Evolutionary conservation across 1,284 basidiomycete species (phyloP), one percentile per base, ranked within the genome.

Genomic region (Polyporus tsugae): DNA sequence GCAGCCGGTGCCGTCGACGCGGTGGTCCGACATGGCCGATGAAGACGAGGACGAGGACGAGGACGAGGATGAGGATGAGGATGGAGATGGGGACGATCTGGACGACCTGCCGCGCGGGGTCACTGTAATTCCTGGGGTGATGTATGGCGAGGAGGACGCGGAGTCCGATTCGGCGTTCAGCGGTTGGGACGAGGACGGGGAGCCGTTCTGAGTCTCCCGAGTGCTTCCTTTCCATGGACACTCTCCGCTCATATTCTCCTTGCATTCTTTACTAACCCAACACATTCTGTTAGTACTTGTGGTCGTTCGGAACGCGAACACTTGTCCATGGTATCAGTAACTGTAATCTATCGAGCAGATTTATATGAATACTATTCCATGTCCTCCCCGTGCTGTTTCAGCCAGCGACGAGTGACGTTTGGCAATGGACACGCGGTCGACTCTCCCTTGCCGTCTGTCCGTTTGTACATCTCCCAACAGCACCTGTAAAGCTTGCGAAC

Each of bases 381-480:
- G 15, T 67, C 60, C 46, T 73, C 72, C 6, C 72, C 74, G 36
- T 91, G 88, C 65, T 80, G 81, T 74, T 86, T 87, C 29, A 91
- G 73, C 91, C 91, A 93, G 57, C 86, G 80, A 44, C 83, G 79
- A 1, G 92, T 82, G 4, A 88, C 86, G 41, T 71, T 79, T 38
- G 82, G 82, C 73, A 84, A 82, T 0, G 91, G 91, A 78, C 91
- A 93, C 0, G 90, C 88, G 0, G 87, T 87, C 5, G 90, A 89
- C 69, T 86, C 82, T 7, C 80, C 83, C 60, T 82, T 79, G 25
- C 73, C 79, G n/a, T 76, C 75, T 4, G 77, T 80, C 55, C 76
- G 66, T 3, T 84, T 78, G 76, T 91, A 89, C 83, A 92, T 86
- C 42, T 76, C 67, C 57, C 85, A 81, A 73, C 90, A 91, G 74